These are phyloP conservation scores for Alternaria sp. DNA, from an alignment of 2,329 filamentous ascomycete species.

Conservation along the genomic window DNA sequence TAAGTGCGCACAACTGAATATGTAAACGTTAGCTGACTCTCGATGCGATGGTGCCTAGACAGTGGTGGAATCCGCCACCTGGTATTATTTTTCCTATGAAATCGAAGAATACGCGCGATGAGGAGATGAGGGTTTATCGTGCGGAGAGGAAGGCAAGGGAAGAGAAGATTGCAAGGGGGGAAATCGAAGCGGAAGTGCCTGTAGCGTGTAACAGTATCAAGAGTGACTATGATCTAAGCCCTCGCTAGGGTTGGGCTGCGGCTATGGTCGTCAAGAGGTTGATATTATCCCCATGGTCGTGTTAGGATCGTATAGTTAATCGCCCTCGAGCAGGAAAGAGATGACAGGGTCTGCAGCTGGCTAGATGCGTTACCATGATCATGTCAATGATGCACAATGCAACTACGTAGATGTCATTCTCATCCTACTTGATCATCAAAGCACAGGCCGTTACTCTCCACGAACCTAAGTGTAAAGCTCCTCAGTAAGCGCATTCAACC, in stretches of 20 bases:
- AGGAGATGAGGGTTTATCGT: background rate
- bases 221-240: conserved; percentile 6
- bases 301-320: too few relatives aligned
- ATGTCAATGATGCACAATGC: too few relatives aligned
- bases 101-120: conserved; percentile 1
- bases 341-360: too few relatives aligned
- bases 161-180: conserved; percentile 3
- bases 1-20: background rate
- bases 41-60: background rate
- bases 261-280: too few relatives aligned
- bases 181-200: background rate
- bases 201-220: background rate
- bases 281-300: too few relatives aligned
- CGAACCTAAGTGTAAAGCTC: conserved; percentile 53
- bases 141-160: background rate
- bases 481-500: conserved; percentile 58
- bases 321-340: too few relatives aligned
- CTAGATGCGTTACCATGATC: too few relatives aligned
- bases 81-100: background rate
- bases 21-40: background rate
- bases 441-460: background rate
- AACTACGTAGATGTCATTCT: too few relatives aligned
- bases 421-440: background rate
- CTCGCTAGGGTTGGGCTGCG: background rate
- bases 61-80: conserved; percentile 1